These are phyloP conservation scores for Trifolium fragiferum DNA, from an alignment of 306 rosid genomes.

Conservation along the genomic window DNA sequence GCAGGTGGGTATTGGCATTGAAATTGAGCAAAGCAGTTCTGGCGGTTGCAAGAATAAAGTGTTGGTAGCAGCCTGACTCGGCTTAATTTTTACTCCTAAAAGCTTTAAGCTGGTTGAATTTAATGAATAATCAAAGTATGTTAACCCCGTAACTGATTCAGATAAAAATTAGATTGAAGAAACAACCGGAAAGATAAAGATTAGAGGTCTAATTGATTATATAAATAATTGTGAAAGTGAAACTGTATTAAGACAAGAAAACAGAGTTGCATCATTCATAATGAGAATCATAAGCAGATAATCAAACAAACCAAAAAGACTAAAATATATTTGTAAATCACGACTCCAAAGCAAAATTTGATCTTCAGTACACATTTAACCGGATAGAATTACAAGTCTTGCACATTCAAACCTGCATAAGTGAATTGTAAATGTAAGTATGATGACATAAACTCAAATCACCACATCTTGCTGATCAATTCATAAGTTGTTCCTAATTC, in stretches of 20 bases:
- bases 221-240: not conserved
- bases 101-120: not conserved
- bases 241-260: constrained; percentile 21
- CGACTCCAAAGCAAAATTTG: constrained; percentile 25
- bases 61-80: not conserved
- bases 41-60: not conserved
- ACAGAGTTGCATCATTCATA: not conserved
- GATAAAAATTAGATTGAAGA: not conserved
- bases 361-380: constrained; percentile 9
- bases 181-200: not conserved
- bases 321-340: not conserved
- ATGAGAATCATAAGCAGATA: not conserved
- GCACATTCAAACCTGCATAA: constrained; percentile 72
- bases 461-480: not conserved
- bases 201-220: constrained; percentile 8
- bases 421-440: not conserved
- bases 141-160: not conserved
- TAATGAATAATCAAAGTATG: not conserved
- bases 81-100: not conserved
- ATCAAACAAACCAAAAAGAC: constrained; percentile 10
- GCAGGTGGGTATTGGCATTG: not conserved
- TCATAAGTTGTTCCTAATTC: not conserved
- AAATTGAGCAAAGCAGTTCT: not conserved
- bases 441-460: constrained; percentile 2
- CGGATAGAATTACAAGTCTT: constrained; percentile 54